These are phyloP conservation scores for Cryomyces minteri DNA, from an alignment of 495 filamentous ascomycete species.

Conservation along the genomic window DNA sequence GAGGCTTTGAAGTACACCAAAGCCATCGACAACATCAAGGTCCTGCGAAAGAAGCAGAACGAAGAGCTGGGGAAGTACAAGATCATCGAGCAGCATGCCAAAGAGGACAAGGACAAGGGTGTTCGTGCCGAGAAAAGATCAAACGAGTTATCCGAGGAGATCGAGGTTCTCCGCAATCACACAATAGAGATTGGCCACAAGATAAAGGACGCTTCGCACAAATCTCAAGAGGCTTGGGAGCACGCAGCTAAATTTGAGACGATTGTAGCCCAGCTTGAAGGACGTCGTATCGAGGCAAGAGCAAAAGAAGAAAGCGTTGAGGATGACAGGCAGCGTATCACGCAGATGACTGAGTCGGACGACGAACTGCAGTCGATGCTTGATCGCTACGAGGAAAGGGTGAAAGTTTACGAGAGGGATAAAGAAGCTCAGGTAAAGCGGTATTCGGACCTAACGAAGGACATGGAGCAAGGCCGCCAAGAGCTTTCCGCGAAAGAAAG, in stretches of 20 bases:
- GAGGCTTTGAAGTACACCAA: constrained; percentile 94
- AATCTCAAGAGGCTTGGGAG: constrained; percentile 39
- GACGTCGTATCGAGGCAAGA: constrained; percentile 52
- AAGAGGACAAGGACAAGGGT: constrained; percentile 71
- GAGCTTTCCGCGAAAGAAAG: constrained; percentile 52
- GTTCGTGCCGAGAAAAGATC: constrained; percentile 43
- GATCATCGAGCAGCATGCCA: constrained; percentile 54
- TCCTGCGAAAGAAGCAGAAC: constrained; percentile 63
- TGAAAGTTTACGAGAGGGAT: constrained; percentile 43
- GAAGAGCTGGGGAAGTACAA: constrained; percentile 52
- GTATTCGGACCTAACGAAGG: constrained; percentile 43
- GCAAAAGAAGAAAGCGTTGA: constrained; percentile 45
- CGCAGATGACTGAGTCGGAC: constrained; percentile 61
- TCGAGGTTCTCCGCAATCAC: constrained; percentile 45
- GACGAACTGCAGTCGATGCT: constrained; percentile 56
- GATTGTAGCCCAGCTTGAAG: constrained; percentile 51
- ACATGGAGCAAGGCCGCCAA: constrained; percentile 37
- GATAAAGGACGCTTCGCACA: constrained; percentile 33
- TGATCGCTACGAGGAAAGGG: constrained; percentile 63
- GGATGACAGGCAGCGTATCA: constrained; percentile 48
- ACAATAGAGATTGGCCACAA: constrained; percentile 34
- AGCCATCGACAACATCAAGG: constrained; percentile 85
- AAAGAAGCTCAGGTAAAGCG: constrained; percentile 37
- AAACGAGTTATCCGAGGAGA: constrained; percentile 46
- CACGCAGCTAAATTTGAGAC: constrained; percentile 41